Evolutionary conservation across 2,329 filamentous ascomycete species (phyloP).

Genomic region (Colletotrichum eremochloae): DNA sequence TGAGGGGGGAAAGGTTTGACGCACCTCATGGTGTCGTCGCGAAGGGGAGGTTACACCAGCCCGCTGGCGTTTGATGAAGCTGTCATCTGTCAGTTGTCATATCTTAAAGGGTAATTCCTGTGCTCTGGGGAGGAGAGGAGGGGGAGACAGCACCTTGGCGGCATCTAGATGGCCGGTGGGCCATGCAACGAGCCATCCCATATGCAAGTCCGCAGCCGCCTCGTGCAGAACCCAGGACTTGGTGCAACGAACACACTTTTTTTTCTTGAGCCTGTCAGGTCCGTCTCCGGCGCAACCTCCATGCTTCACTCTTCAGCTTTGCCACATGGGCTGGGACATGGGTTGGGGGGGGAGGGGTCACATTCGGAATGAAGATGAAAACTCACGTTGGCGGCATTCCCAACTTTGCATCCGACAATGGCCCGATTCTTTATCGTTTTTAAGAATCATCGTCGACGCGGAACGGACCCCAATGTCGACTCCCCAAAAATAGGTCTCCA

Average conservation of each 20-base stretch:
- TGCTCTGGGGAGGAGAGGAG: not conserved
- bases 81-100: constrained; percentile 42
- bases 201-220: constrained; percentile 14
- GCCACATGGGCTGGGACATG: constrained; percentile 1
- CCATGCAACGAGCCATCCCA: constrained; percentile 26
- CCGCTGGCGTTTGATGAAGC: constrained; percentile 35
- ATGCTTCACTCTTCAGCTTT: constrained; percentile 13
- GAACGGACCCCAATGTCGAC: not conserved
- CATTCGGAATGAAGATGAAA: not conserved
- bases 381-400: constrained; percentile 4
- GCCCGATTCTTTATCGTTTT: constrained; percentile 26
- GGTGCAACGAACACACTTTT: constrained; percentile 25
- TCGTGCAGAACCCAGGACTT: constrained; percentile 15
- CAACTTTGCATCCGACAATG: constrained; percentile 16
- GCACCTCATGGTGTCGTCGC: constrained; percentile 23
- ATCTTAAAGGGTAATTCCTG: constrained; percentile 30
- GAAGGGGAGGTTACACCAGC: constrained; percentile 30
- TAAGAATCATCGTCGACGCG: not conserved
- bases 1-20: not conserved
- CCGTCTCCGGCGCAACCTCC: constrained; percentile 21
- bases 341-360: not conserved
- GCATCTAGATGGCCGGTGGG: constrained; percentile 27
- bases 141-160: constrained; percentile 1
- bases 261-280: constrained; percentile 21
- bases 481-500: not conserved